Percentiles rank a stretch among this genome's conserved stretches.
These are phyloP conservation scores for Multifurca ochricompacta DNA, from an alignment of 768 basidiomycete species.

Conservation along the genomic window DNA sequence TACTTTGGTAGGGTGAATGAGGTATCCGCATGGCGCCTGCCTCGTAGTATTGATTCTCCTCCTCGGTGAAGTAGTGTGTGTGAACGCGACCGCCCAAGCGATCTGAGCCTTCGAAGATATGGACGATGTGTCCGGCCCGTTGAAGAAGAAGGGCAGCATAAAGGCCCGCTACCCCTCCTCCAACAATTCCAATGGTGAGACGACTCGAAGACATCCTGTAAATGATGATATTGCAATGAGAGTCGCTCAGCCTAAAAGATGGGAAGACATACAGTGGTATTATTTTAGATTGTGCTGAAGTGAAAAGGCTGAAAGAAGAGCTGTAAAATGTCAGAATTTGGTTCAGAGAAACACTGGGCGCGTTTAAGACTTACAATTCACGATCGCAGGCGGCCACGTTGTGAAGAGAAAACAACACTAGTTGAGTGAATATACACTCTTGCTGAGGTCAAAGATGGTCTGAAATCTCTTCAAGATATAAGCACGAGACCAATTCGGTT, in stretches of 20 bases:
- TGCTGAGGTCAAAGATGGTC: neutral
- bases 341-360: no score
- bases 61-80: conserved; percentile 19
- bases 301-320: neutral
- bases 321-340: neutral
- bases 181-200: conserved; percentile 15
- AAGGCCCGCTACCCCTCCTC: conserved; percentile 18
- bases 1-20: conserved; percentile 13
- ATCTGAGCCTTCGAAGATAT: conserved; percentile 15
- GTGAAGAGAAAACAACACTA: neutral
- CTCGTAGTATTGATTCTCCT: conserved; percentile 20
- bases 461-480: neutral
- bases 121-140: conserved; percentile 13
- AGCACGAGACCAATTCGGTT: neutral
- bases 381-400: neutral
- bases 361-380: neutral
- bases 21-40: conserved; percentile 23
- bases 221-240: neutral
- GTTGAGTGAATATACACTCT: neutral
- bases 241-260: neutral
- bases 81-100: conserved; percentile 19
- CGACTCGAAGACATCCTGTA: neutral
- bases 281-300: neutral
- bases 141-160: conserved; percentile 17
- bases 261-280: neutral